Evolutionary conservation across 2,329 filamentous ascomycete species (phyloP).

Genomic region (Mycosphaerella arachidis): DNA sequence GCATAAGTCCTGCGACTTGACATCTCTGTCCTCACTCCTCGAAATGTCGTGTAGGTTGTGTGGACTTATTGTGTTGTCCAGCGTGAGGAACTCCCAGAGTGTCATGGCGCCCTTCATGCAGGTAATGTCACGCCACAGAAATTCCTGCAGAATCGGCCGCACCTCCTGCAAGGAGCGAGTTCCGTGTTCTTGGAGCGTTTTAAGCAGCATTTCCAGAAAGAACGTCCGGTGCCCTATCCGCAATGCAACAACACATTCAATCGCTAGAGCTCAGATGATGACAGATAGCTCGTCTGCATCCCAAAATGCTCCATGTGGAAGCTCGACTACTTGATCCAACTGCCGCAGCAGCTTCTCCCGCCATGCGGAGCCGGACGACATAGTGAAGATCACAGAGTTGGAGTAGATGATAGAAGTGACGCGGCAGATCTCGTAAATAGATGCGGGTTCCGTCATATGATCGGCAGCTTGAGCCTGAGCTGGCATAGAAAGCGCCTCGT

Average conservation of each 20-base stretch:
- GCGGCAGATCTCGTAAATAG: conserved; percentile 4
- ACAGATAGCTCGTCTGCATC: background rate
- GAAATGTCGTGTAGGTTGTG: no score
- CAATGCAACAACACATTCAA: conserved; percentile 10
- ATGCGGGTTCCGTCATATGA: background rate
- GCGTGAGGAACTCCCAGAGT: conserved; percentile 9
- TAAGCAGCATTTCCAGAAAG: conserved; percentile 1
- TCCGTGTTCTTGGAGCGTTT: background rate
- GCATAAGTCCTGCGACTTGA: no score
- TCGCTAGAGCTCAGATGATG: conserved; percentile 10
- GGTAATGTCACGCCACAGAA: conserved; percentile 13
- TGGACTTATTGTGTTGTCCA: no score
- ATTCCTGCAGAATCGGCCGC: background rate
- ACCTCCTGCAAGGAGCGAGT: background rate
- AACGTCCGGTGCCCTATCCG: conserved; percentile 11
- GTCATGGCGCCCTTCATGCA: conserved; percentile 5
- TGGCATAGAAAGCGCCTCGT: conserved; percentile 10
- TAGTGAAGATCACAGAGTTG: conserved; percentile 9
- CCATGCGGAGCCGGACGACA: conserved; percentile 9
- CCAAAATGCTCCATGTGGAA: background rate
- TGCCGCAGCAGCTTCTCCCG: conserved; percentile 9
- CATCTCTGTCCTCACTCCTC: no score
- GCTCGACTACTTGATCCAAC: background rate
- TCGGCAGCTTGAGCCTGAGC: background rate
- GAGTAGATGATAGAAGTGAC: conserved; percentile 10